Base-by-base conservation (phyloP, 202 grass and related monocot genomes). In the Tripidium arundinaceum region DNA sequence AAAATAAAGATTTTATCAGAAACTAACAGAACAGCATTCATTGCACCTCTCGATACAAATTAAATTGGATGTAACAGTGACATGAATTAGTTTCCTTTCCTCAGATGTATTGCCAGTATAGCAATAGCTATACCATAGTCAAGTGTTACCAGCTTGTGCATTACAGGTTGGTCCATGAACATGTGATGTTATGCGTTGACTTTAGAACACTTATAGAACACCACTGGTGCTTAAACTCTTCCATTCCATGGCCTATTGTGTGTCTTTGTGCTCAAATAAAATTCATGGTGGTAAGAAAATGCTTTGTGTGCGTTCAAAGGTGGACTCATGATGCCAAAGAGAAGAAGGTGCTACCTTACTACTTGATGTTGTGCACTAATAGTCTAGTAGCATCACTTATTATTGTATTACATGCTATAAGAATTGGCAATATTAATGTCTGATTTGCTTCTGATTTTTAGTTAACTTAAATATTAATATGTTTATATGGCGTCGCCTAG, bases 1-100 rank as follows among this genome's bases (percentile, higher is more conserved):
- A 52, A 64, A 76, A 46, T 42, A 33, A 66, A 76, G n/a, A 39
- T 16, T 36, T 65, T 72, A 62, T 69, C 49, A 72, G 57, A 74
- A 72, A 72, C 28, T 68, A 75, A 49, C 50, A 75, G 66, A 72
- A 50, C 55, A 43, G 2, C 31, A 77, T 18, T 0, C 18, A 55
- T 24, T 11, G 72, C 31, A 59, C 25, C 60, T 59, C 60, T 59
- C 43, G 4, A 19, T 45, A 75, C 12, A n/a, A n/a, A 84, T 60
- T 55, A 72, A 64, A 70, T 36, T 66, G 22, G 43, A 72, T 18
- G 45, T 39, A 68, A 70, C 3, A 84, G 24, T 6, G 11, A 43
- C 36, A 81, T 46, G 27, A 13, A 45, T 26, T 8, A 16, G 46
- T 45, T 64, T 65, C 49, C 11, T 47, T 60, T 61, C 57, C 11